Conservation (phyloP, 2,329 filamentous ascomycete species). For the Calonectria henricotiae region DNA sequence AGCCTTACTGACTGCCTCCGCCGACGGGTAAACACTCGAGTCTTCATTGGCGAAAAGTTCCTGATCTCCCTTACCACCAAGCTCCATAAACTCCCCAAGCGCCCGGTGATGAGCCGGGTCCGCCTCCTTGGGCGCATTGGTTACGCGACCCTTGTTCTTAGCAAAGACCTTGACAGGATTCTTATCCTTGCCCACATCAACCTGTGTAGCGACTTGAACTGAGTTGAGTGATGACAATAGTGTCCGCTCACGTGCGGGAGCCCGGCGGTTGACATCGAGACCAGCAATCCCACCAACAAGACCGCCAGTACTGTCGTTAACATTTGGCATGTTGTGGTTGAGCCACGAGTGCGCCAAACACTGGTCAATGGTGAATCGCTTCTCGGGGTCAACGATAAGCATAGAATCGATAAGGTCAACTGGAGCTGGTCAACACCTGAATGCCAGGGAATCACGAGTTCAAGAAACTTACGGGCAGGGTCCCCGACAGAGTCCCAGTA, state of each 20-base stretch:
- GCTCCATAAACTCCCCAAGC: conserved; percentile 83
- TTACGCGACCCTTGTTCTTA: conserved; percentile 73
- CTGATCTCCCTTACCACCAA: conserved; percentile 91
- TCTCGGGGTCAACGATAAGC: conserved; percentile 89
- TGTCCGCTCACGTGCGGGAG: conserved; percentile 86
- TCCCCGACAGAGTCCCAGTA: conserved; percentile 82
- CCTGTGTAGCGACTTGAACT: conserved; percentile 69
- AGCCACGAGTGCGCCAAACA: conserved; percentile 95
- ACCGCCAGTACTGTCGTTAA: conserved; percentile 91
- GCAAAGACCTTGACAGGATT: conserved; percentile 81
- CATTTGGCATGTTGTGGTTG: conserved; percentile 72
- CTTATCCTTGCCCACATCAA: conserved; percentile 72
- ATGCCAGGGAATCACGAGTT: neutral
- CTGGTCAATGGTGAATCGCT: conserved; percentile 89
- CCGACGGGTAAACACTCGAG: conserved; percentile 66
- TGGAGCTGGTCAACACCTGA: conserved; percentile 47
- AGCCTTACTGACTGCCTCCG: conserved; percentile 52
- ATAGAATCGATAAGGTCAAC: conserved; percentile 95
- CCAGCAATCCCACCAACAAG: conserved; percentile 88
- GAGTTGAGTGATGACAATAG: conserved; percentile 87
- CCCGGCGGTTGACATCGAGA: conserved; percentile 88
- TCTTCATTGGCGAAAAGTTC: conserved; percentile 79
- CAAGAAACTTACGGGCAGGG: conserved; percentile 73
- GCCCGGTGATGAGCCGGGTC: conserved; percentile 79
- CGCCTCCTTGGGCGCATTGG: conserved; percentile 70